Conservation (phyloP, 2,329 filamentous ascomycete genomes). For the Aspergillus sp. region DNA sequence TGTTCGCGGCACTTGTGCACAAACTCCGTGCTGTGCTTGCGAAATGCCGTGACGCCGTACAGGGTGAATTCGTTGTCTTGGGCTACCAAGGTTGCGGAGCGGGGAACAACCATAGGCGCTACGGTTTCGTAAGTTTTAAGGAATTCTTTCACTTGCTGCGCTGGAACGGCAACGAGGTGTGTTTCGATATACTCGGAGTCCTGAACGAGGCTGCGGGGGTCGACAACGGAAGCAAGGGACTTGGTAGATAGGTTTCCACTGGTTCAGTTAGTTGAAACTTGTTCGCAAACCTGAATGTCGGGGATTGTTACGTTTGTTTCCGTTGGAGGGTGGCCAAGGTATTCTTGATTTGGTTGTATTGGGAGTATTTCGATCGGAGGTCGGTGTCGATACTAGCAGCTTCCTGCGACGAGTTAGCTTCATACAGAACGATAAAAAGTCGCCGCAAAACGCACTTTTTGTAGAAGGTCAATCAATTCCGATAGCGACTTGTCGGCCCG, state of each 20-base stretch:
- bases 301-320: constrained; percentile 69
- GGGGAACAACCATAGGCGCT: constrained; percentile 87
- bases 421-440: neutral
- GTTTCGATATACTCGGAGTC: constrained; percentile 97
- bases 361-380: constrained; percentile 88
- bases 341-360: constrained; percentile 90
- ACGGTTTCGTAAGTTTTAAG: constrained; percentile 85
- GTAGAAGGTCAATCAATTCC: constrained; percentile 82
- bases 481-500: constrained; percentile 85
- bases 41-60: constrained; percentile 88
- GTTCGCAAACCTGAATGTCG: neutral
- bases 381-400: constrained; percentile 91
- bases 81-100: constrained; percentile 76
- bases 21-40: constrained; percentile 85
- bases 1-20: constrained; percentile 87
- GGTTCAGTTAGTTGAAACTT: neutral
- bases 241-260: constrained; percentile 93
- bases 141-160: constrained; percentile 80
- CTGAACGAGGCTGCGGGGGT: constrained; percentile 75
- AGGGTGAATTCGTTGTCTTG: constrained; percentile 88
- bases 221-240: constrained; percentile 84
- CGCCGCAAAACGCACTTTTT: constrained; percentile 63
- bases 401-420: constrained; percentile 58
- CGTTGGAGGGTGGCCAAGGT: constrained; percentile 78
- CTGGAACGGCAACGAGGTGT: constrained; percentile 86